Conservation (phyloP, 2,329 filamentous ascomycete species). For the Eurotiales sp. region DNA sequence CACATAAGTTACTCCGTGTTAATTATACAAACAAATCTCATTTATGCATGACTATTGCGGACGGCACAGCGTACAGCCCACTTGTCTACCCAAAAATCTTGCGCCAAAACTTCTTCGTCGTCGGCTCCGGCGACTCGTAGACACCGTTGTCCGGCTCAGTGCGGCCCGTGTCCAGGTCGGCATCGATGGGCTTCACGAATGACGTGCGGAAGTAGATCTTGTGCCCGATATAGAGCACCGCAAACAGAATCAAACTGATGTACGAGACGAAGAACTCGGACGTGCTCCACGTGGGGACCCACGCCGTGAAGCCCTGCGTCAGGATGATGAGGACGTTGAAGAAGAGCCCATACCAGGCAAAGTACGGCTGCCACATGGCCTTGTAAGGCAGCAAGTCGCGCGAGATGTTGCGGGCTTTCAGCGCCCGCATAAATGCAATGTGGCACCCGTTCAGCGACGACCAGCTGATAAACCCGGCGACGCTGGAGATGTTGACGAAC, state of each 20-base stretch:
- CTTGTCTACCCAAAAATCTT: slow-evolving; percentile 18
- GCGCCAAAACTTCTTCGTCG: slow-evolving; percentile 27
- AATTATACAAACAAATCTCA: no score
- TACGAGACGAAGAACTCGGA: slow-evolving; percentile 64
- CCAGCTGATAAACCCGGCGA: slow-evolving; percentile 69
- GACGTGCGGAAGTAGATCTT: slow-evolving; percentile 42
- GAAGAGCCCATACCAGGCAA: slow-evolving; percentile 63
- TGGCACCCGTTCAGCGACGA: slow-evolving; percentile 51
- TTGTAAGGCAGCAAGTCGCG: slow-evolving; percentile 58
- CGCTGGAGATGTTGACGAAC: slow-evolving; percentile 67
- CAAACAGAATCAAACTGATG: slow-evolving; percentile 61
- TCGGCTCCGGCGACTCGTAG: slow-evolving; percentile 32
- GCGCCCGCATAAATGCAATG: slow-evolving; percentile 61
- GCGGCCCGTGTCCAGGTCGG: slow-evolving; percentile 43
- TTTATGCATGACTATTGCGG: no score
- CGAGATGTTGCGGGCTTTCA: slow-evolving; percentile 54
- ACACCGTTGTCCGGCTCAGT: slow-evolving; percentile 31
- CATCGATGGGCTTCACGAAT: slow-evolving; percentile 37
- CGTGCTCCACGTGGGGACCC: slow-evolving; percentile 50
- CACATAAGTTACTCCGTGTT: no score
- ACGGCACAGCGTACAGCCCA: no score
- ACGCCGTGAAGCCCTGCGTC: slow-evolving; percentile 66
- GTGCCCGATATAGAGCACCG: slow-evolving; percentile 52
- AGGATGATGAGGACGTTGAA: slow-evolving; percentile 63
- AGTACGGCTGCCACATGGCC: slow-evolving; percentile 60